Conservation (phyloP, 2,329 filamentous ascomycete genomes). For the Emydomyces testavorans region DNA sequence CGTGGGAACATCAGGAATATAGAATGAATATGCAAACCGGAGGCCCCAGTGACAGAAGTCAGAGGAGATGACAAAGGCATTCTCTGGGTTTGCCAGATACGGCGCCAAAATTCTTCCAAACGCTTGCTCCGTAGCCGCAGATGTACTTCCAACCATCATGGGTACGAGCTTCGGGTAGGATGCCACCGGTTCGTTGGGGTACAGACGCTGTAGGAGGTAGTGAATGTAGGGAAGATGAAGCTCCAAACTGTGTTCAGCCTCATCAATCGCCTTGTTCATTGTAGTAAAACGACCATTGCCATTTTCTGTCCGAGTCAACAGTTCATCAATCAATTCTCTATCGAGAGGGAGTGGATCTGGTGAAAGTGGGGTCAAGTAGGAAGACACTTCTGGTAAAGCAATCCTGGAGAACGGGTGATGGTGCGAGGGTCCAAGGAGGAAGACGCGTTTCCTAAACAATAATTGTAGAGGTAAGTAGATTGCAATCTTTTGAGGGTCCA, state of each 20-base stretch:
- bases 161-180: slow-evolving; percentile 67
- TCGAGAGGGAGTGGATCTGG: slow-evolving; percentile 36
- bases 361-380: slow-evolving; percentile 37
- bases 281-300: slow-evolving; percentile 30
- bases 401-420: slow-evolving; percentile 68
- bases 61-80: slow-evolving; percentile 78
- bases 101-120: slow-evolving; percentile 62
- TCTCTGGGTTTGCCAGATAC: slow-evolving; percentile 61
- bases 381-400: slow-evolving; percentile 59
- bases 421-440: slow-evolving; percentile 86
- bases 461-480: too few species aligned
- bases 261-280: slow-evolving; percentile 58
- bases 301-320: slow-evolving; percentile 25
- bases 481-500: too few species aligned
- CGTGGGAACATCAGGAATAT: slow-evolving; percentile 44
- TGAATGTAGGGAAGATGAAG: slow-evolving; percentile 95
- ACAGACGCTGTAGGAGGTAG: slow-evolving; percentile 53
- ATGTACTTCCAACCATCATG: slow-evolving; percentile 71
- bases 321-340: slow-evolving; percentile 32
- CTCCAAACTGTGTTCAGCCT: slow-evolving; percentile 83
- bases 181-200: slow-evolving; percentile 38
- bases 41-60: slow-evolving; percentile 96
- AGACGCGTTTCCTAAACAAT: slow-evolving; percentile 64
- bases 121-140: slow-evolving; percentile 50
- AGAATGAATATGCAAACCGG: slow-evolving; percentile 74